Evolutionary conservation across 345 rosid species (phyloP), one percentile per base, ranked within the genome.

Genomic region (Kernera saxatilis): DNA sequence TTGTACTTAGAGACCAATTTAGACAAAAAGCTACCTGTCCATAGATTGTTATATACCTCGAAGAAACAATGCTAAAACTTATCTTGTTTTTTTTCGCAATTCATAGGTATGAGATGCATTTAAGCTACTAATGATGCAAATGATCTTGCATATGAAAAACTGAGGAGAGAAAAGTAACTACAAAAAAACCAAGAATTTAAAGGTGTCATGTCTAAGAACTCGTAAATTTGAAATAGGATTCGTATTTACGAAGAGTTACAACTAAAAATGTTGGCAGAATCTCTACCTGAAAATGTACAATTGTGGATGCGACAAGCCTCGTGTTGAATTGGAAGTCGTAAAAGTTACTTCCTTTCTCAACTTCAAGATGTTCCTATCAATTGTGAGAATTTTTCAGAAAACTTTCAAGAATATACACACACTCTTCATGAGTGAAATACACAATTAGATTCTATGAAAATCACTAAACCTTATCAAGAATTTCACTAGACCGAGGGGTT

Each of bases 281-380:
- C 76, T 78, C 53, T 79, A 91, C 97, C 97, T 88, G 96, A 82
- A 91, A 89, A 85, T 89, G 93, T 48, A 84, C 83, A 63, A 91
- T 85, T 9, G 96, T 91, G 14, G 96, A 80, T 68, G 85, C 85
- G 72, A 89, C 93, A 70, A 83, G 86, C 85, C 93, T 86, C 19
- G 97, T 86, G 77, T 91, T 91, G 79, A 80, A 88, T 72, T 86
- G 87, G 40, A 91, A 91, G 65, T 82, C 90, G 43, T 89, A 91
- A 37, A 87, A 84, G 61, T 76, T 77, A 68, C 78, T 79, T 41
- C 87, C 90, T 70, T 83, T 91, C 71, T 86, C 83, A 37, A 81
- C 85, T 76, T 80, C 77, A 77, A 84, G 65, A 78, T 80, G 80
- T 33, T 86, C 96, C 93, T 91, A 82, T 60, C 37, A 59, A 62